Evolutionary conservation across 2,329 filamentous ascomycete genomes (phyloP), one percentile per base, ranked within the genome.

Genomic region (Neoscytalidium dimidiatum): DNA sequence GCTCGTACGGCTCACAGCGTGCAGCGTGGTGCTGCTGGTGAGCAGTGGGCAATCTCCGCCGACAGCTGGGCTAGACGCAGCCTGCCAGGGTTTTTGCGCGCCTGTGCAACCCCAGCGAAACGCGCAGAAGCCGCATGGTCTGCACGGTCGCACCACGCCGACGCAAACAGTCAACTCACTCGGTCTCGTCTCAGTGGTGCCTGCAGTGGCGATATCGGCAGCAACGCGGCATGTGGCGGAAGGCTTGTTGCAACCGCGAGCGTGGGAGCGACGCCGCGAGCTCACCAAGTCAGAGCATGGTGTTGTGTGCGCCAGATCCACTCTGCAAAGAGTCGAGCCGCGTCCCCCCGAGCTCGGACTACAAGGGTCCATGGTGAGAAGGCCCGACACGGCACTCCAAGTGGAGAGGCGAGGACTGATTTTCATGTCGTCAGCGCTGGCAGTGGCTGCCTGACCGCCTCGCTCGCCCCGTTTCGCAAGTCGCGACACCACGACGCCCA

Each of bases 381-480:
- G 58, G 58, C 44, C 44, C 58, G 58, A 51, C 38, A 33, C 58
- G 58, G 29, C 11, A 43, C 31, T 43, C 44, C 4, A 51, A 51
- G 58, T 62, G 58, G 58, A 62, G 58, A n/a, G 6, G 13, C 44
- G 35, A 14, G 41, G 41, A 62, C n/a, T 62, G 44, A 62, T 62
- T 62, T 62, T 62, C 43, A 51, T 62, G 58, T 62, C 58, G 58
- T 62, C 58, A 62, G 58, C 58, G 44, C n/a, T 38, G 44, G 23
- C 58, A 62, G n/a, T n/a, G n/a, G n/a, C n/a, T n/a, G n/a, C n/a
- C n/a, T n/a, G 58, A 60, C 58, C 58, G 43, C 58, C 58, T 62
- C 58, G 58, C 17, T 11, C 14, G 58, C 44, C 58, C 58, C 44
- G 56, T 60, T 60, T 57, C 41, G 41, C 35, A 46, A 46, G 28